phyloP scores from a whole-genome alignment of 768 basidiomycete species.

The Tephrocybe sp. region DNA sequence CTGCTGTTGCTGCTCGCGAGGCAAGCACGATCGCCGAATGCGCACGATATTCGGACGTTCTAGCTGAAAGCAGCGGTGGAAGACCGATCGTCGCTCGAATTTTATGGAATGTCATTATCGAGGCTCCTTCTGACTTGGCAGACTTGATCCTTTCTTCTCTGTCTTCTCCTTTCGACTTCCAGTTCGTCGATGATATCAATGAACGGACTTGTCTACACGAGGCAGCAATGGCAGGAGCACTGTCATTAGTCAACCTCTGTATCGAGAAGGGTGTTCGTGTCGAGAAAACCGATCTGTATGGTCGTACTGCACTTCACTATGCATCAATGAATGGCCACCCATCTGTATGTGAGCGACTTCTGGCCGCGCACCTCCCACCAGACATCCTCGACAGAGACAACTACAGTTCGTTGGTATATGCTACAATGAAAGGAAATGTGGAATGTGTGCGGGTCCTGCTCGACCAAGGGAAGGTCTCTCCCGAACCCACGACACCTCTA shows the following conservation, averaged over 20 bases:
- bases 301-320: slow-evolving; percentile 92
- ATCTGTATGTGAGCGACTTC: slow-evolving; percentile 69
- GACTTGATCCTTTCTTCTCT: slow-evolving; percentile 74
- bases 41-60: slow-evolving; percentile 65
- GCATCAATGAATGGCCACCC: slow-evolving; percentile 92
- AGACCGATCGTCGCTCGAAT: slow-evolving; percentile 83
- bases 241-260: slow-evolving; percentile 79
- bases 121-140: slow-evolving; percentile 70
- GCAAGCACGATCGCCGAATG: slow-evolving; percentile 63
- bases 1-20: slow-evolving; percentile 68
- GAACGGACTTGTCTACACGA: slow-evolving; percentile 92
- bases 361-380: slow-evolving; percentile 66
- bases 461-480: slow-evolving; percentile 63
- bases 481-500: slow-evolving; percentile 54
- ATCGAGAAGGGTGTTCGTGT: slow-evolving; percentile 70
- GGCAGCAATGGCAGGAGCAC: slow-evolving; percentile 82
- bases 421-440: slow-evolving; percentile 82
- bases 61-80: slow-evolving; percentile 59
- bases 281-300: slow-evolving; percentile 83
- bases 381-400: slow-evolving; percentile 88
- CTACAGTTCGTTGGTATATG: slow-evolving; percentile 91
- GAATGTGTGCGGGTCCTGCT: slow-evolving; percentile 84
- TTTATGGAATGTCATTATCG: slow-evolving; percentile 89
- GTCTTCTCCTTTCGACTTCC: slow-evolving; percentile 77
- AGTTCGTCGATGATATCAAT: slow-evolving; percentile 96